A percentile compares a stretch with the other conserved stretches of the same genome.
Evolutionary conservation across 805 yeast genomes (phyloP).

Genomic region (Monosporozyma siamensis): DNA sequence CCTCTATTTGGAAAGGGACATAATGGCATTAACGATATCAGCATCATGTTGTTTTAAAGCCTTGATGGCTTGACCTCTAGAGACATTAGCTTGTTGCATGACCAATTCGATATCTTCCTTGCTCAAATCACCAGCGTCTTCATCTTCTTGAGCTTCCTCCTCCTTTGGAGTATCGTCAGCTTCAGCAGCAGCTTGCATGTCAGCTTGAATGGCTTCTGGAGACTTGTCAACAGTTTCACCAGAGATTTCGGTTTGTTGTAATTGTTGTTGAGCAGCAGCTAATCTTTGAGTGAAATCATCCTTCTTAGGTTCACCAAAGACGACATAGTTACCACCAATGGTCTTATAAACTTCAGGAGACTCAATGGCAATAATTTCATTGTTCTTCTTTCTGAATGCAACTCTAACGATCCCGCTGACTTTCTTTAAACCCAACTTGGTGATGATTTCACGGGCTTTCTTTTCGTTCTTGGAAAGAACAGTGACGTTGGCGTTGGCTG

Average conservation of each 20-base stretch:
- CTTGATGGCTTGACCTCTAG: conserved; percentile 83
- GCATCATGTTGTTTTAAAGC: conserved; percentile 83
- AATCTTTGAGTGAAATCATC: conserved; percentile 87
- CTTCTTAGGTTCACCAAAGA: conserved; percentile 95
- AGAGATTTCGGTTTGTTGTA: conserved; percentile 39
- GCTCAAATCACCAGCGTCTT: conserved; percentile 78
- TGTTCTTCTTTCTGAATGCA: conserved; percentile 88
- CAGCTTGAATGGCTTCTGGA: conserved; percentile 76
- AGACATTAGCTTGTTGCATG: conserved; percentile 82
- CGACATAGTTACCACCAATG: conserved; percentile 86
- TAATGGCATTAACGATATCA: conserved; percentile 93
- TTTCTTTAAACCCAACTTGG: conserved; percentile 82
- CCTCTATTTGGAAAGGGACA: conserved; percentile 48
- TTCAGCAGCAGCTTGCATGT: conserved; percentile 49
- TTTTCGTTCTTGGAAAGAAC: conserved; percentile 84
- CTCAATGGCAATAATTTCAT: conserved; percentile 85
- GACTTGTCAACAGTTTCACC: conserved; percentile 41
- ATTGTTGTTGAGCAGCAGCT: conserved; percentile 67
- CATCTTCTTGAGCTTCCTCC: conserved; percentile 60
- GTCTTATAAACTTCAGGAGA: conserved; percentile 93
- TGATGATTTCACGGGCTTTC: conserved; percentile 86
- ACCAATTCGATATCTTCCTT: conserved; percentile 77
- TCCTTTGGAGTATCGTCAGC: conserved; percentile 33
- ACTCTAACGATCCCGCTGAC: conserved; percentile 91
- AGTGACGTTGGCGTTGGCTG: conserved; percentile 34